A percentile compares a stretch with the other conserved stretches of the same genome.
These are phyloP conservation scores for Fusarium napiforme DNA, from an alignment of 2,329 filamentous ascomycete species.

Conservation along the genomic window DNA sequence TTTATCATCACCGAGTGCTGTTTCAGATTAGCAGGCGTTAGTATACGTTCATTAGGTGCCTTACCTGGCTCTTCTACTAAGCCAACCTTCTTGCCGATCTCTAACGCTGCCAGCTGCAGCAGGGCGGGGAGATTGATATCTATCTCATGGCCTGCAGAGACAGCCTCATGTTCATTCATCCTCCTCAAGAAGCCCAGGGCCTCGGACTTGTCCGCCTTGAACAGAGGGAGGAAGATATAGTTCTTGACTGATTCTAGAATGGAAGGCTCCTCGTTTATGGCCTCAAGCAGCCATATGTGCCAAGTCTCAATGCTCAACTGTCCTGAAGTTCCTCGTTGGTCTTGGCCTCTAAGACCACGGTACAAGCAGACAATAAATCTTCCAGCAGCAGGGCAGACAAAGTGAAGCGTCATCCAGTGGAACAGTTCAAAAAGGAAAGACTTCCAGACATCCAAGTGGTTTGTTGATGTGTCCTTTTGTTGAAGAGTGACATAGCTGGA, in stretches of 20 bases:
- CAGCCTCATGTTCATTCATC: conserved; percentile 63
- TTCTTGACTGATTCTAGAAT: conserved; percentile 72
- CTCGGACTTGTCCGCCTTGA: conserved; percentile 65
- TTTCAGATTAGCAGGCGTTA: conserved; percentile 26
- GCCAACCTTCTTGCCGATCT: conserved; percentile 76
- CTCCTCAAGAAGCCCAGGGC: conserved; percentile 68
- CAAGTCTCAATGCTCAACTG: conserved; percentile 56
- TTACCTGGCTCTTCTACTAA: conserved; percentile 75
- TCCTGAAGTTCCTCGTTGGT: conserved; percentile 37
- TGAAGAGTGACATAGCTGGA: conserved; percentile 56
- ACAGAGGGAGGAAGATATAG: conserved; percentile 71
- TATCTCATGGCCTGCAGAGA: conserved; percentile 56
- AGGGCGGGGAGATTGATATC: conserved; percentile 65
- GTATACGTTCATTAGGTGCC: not conserved
- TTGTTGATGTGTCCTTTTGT: conserved; percentile 31
- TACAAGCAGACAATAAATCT: conserved; percentile 70
- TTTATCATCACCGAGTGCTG: conserved; percentile 45
- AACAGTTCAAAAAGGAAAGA: conserved; percentile 61
- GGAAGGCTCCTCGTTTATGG: conserved; percentile 59
- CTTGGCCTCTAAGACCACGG: conserved; percentile 54
- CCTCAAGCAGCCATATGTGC: conserved; percentile 67
- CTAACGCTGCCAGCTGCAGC: conserved; percentile 73
- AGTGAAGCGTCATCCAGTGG: conserved; percentile 66
- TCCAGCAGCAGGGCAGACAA: conserved; percentile 69
- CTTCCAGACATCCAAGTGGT: conserved; percentile 58